Base-by-base conservation (phyloP, 108 stramenopile genomes). In the Nitzschia palea region DNA sequence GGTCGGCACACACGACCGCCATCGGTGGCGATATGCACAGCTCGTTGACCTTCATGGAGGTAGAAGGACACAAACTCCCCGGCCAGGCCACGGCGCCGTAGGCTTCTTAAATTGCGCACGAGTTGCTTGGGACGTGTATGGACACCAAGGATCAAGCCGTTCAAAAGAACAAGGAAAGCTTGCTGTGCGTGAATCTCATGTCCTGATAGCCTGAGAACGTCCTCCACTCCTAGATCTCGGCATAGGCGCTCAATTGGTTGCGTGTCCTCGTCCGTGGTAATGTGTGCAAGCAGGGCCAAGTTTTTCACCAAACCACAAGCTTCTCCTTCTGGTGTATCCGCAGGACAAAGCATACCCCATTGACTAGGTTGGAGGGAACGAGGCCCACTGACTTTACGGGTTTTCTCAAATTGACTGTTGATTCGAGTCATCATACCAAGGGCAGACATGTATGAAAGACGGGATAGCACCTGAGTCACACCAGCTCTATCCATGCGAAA, bases 401-500 rank as follows among this genome's bases (percentile, higher is more conserved):
- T 97, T 67, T 98, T 98, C 73, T 98, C 98, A 74, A 99, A 98
- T 68, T 98, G 98, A 54, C 82, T 84, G 62, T 95, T 96, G 26
- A 98, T 96, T n/a, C 98, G 76, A 1, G 97, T 97, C 99, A 99
- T 97, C 96, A 98, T 97, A 3, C 97, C 97, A 44, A 99, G 50
- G 0, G 96, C 95, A 17, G 91, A 93, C 62, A 98, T 95, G 84
- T 96, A 99, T 12, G 89, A 88, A 20, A 98, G 81, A 18, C 98
- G 76, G 6, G 86, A 81, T 37, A 98, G 73, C 0, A 98, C 96
- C 80, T 99, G 99, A 3, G 98, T 97, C 12, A 99, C 97, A 50
- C 99, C 99, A 6, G 97, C 96, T 12, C 97, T 87, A 71, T 98
- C 98, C 96, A 98, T 98, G n/a, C 96, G 81, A 70, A 98, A 98